Conservation (phyloP, 805 yeast genomes). For the Yamadazyma insecticola region DNA sequence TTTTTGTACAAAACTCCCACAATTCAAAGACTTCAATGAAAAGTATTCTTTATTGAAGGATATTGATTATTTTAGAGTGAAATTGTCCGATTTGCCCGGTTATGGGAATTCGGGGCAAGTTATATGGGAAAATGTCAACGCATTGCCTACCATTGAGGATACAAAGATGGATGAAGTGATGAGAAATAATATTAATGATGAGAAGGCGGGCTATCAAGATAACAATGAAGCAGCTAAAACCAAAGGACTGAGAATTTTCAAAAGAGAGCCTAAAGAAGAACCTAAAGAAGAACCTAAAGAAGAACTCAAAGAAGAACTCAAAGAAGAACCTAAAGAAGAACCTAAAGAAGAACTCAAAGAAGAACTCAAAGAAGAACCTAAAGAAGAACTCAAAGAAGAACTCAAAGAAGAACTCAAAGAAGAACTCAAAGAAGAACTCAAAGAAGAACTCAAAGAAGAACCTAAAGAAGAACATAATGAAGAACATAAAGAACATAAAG, state of each 20-base stretch:
- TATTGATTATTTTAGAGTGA: slow-evolving; percentile 60
- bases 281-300: slow-evolving; percentile 3
- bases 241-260: background rate
- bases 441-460: slow-evolving; percentile 3
- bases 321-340: slow-evolving; percentile 1
- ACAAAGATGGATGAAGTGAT: slow-evolving; percentile 42
- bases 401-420: background rate
- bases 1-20: slow-evolving; percentile 44
- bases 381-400: slow-evolving; percentile 2
- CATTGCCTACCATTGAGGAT: slow-evolving; percentile 48
- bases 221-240: slow-evolving; percentile 1
- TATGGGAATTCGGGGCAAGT: slow-evolving; percentile 60
- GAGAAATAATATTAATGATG: slow-evolving; percentile 34
- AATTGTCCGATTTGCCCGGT: slow-evolving; percentile 53
- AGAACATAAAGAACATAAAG: background rate
- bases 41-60: slow-evolving; percentile 55
- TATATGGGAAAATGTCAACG: slow-evolving; percentile 56
- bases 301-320: slow-evolving; percentile 1
- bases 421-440: slow-evolving; percentile 2
- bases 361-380: slow-evolving; percentile 1
- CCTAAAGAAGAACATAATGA: slow-evolving; percentile 1
- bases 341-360: background rate
- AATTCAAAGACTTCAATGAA: slow-evolving; percentile 46
- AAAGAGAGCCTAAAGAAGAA: background rate
- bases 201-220: slow-evolving; percentile 4